Evolutionary conservation across 495 filamentous ascomycete species (phyloP), one percentile per base, ranked within the genome.

Genomic region (Aspergillus sparsus): DNA sequence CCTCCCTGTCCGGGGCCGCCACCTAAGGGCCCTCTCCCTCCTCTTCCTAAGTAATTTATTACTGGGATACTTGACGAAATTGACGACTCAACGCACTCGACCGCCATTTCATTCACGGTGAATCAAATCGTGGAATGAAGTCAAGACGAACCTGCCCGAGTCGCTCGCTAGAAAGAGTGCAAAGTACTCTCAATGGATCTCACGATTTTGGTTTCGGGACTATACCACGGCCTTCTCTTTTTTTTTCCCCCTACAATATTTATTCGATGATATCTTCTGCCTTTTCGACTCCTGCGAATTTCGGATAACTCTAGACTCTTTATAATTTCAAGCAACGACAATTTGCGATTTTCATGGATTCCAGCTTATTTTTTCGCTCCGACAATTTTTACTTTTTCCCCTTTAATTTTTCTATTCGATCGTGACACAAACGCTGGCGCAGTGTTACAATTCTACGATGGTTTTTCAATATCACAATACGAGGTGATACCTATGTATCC

Each of bases 1-100:
- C 90, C 90, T 81, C 90, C 90, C 65, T 92, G 89, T 84, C 90
- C 90, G 5, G 90, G 90, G 67, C 90, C 90, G 62, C 90, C 90
- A 69, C 90, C 90, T 39, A 90, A 86, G 77, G 84, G 90, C 60
- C 90, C 90, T 77, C 87, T 93, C 16, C 90, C 90, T 70, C 89
- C 89, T 70, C 83, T 91, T 39, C 89, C 89, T 68, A 89, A 89
- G 80, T 84, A 88, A 73, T 80, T 70, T 44, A 41, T 57, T 21
- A 15, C 47, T 49, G 53, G 49, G 53, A 59, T 57, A 64, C 77
- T 77, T 64, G 66, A 73, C 65, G 73, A 73, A 66, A 60, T 60
- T 72, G 68, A 78, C 68, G 75, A 78, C 68, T 18, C 59, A 66
- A 68, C 58, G 61, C 61, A 71, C 62, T 68, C 66, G 63, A 61